Conservation (phyloP, 805 yeast genomes). For the Myxozyma monticola region DNA sequence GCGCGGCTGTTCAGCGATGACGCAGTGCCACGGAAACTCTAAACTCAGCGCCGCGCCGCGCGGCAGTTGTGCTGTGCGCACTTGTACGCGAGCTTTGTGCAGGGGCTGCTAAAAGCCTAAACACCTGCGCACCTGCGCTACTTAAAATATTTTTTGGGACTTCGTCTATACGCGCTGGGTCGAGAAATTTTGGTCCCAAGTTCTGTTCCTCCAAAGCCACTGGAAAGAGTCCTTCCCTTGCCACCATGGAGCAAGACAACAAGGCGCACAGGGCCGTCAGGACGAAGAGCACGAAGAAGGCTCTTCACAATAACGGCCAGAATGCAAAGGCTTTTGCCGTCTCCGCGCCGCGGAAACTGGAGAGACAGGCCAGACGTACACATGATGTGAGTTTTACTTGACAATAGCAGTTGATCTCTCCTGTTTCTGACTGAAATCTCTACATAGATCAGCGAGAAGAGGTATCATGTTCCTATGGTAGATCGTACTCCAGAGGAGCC, state of each 20-base stretch:
- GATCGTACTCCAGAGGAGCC: slow-evolving; percentile 96
- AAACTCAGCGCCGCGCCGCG: too few relatives aligned
- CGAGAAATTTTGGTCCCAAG: background rate
- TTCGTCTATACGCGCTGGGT: too few relatives aligned
- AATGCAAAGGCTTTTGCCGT: slow-evolving; percentile 82
- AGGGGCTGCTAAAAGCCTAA: too few relatives aligned
- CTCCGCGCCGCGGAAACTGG: slow-evolving; percentile 80
- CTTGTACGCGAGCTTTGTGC: too few relatives aligned
- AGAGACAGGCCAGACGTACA: slow-evolving; percentile 77
- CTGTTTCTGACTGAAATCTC: background rate
- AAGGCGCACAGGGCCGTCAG: slow-evolving; percentile 71
- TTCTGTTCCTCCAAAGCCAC: background rate
- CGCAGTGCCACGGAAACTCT: too few relatives aligned
- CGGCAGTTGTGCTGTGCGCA: too few relatives aligned
- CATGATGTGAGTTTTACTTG: slow-evolving; percentile 53
- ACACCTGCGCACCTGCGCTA: too few relatives aligned
- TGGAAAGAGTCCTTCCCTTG: background rate
- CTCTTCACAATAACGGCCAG: slow-evolving; percentile 70
- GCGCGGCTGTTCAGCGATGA: too few relatives aligned
- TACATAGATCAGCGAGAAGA: slow-evolving; percentile 60
- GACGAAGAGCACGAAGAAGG: slow-evolving; percentile 24
- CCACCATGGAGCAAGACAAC: slow-evolving; percentile 58
- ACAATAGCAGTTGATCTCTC: background rate
- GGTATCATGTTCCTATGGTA: slow-evolving; percentile 94
- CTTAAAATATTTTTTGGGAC: background rate